Base-by-base conservation (phyloP, 257 asterid genomes). In the Solanum habrochaites region DNA sequence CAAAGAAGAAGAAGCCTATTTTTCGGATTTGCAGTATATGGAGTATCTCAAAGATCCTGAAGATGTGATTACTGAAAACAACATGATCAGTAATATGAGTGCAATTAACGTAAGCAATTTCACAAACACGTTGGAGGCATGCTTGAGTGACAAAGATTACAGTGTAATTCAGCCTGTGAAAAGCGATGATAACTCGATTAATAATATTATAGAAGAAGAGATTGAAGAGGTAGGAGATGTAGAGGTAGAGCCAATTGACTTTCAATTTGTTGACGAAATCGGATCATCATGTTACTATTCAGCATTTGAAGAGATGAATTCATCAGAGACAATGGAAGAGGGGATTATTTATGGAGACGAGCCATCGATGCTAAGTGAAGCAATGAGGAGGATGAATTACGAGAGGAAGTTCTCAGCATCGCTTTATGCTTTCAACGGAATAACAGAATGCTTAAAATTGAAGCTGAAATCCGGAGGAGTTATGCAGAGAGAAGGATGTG, bases 371-470 rank as follows among this genome's bases (percentile, higher is more conserved):
- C 25, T 93, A 66, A 93, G 88, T 32, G 98, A 94, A 84, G 93
- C 93, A 1, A 93, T 93, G 96, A 92, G 91, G 91, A 91, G 96
- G 89, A 92, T 94, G 95, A 94, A 88, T 78, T 95, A 94, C 42
- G 98, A 95, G 92, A 92, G 98, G 91, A 94, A 94, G 83, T 91
- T 91, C 82, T 95, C 98, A 3, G 98, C 98, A 35, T 92, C 96
- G 10, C 88, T 95, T 14, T 95, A 95, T 56, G 97, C 98, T 0
- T 94, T 95, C 73, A 94, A 94, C 85, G 98, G 98, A n/a, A 92
- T 95, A 42, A 90, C 91, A 0, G 98, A 95, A 87, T 95, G 96
- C 91, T 72, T 95, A 73, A 94, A 92, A 52, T 85, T 95, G 92
- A 92, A 91, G 86, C 93, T 91, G 37, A 78, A 86, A 78, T 89